Conservation (phyloP, 2,329 filamentous ascomycete genomes). For the Lecanoromycetidae sp. region DNA sequence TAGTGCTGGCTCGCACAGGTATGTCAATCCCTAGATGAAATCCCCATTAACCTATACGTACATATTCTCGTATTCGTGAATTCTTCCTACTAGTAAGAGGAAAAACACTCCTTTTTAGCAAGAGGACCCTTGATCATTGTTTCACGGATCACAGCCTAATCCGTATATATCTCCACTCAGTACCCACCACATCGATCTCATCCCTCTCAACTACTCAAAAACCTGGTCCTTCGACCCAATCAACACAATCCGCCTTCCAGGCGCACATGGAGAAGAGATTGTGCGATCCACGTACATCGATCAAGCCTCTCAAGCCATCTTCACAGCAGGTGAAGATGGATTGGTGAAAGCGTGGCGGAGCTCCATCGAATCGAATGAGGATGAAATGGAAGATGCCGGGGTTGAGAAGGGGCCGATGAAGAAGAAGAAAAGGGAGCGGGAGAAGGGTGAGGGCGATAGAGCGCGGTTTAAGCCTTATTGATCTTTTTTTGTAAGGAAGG, state of each 20-base stretch:
- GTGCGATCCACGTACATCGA: slow-evolving; percentile 36
- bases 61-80: neutral
- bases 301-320: slow-evolving; percentile 24
- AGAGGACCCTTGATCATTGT: no score
- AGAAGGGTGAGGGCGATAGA: slow-evolving; percentile 1
- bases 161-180: slow-evolving; percentile 22
- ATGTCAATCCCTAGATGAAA: slow-evolving; percentile 4
- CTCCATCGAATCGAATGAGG: neutral
- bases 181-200: slow-evolving; percentile 31
- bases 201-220: slow-evolving; percentile 28
- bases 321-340: slow-evolving; percentile 19
- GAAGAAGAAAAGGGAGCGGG: slow-evolving; percentile 7
- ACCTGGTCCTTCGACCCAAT: slow-evolving; percentile 31
- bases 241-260: slow-evolving; percentile 32
- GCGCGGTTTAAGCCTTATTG: slow-evolving; percentile 11
- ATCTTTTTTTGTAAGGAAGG: neutral
- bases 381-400: neutral
- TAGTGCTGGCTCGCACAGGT: slow-evolving; percentile 40
- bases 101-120: no score
- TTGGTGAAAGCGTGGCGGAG: slow-evolving; percentile 18
- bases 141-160: no score
- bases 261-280: slow-evolving; percentile 38
- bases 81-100: no score
- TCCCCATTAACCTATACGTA: no score
- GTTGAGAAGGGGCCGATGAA: neutral